A percentile compares a stretch with the other conserved stretches of the same genome.
These are phyloP conservation scores for Teunomyces cretensis DNA, from an alignment of 805 yeast species.

Conservation along the genomic window DNA sequence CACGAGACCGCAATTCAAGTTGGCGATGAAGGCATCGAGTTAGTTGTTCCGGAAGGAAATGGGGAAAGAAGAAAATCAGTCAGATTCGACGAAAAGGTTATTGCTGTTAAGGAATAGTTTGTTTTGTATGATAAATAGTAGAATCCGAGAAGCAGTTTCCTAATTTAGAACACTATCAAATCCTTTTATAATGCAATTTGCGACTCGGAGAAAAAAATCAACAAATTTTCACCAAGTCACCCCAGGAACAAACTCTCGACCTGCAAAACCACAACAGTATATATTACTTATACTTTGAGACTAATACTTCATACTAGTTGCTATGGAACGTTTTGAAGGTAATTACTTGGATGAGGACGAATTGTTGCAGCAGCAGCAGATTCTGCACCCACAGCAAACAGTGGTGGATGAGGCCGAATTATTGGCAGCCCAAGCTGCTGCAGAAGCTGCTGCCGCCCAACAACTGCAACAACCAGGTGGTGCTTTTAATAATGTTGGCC, in stretches of 20 bases:
- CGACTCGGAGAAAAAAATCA: constrained; percentile 4
- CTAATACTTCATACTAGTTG: background rate
- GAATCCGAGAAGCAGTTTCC: background rate
- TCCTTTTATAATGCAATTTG: background rate
- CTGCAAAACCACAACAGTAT: background rate
- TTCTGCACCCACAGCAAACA: constrained; percentile 8
- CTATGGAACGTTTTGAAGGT: constrained; percentile 28
- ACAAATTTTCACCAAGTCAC: constrained; percentile 3
- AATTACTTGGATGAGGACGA: constrained; percentile 31
- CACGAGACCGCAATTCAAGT: constrained; percentile 41
- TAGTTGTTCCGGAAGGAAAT: constrained; percentile 41
- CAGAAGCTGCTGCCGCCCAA: constrained; percentile 47
- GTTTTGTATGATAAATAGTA: background rate
- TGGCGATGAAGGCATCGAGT: constrained; percentile 36
- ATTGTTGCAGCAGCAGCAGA: constrained; percentile 18
- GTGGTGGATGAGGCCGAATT: constrained; percentile 28
- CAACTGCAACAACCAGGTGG: constrained; percentile 53
- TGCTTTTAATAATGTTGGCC: constrained; percentile 87
- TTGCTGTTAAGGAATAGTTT: constrained; percentile 44
- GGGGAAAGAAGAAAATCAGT: constrained; percentile 61
- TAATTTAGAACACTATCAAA: background rate
- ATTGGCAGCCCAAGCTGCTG: constrained; percentile 47
- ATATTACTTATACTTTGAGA: background rate
- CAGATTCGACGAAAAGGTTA: constrained; percentile 61
- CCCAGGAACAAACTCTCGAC: background rate